Evolutionary conservation across 1,284 basidiomycete genomes (phyloP), one percentile per base, ranked within the genome.

Genomic region (Boletus subluridellus): DNA sequence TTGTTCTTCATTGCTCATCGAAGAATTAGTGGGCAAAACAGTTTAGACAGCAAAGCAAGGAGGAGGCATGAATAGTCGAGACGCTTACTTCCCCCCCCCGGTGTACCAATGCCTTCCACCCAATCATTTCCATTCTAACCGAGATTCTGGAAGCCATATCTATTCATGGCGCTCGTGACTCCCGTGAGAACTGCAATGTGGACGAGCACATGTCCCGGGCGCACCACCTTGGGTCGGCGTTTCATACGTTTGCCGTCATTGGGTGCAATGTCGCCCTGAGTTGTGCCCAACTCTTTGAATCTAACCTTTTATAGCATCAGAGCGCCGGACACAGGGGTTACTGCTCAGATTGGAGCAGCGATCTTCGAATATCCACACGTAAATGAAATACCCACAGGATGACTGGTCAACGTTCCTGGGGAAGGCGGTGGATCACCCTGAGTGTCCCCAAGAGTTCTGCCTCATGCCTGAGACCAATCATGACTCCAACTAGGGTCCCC

Each of bases 11-110:
- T 4, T 28, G 24, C 55, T 61, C 8, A 69, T 24, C 9, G 28
- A 30, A 28, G 50, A 35, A 41, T 9, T 30, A 82, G 81, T 82
- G 81, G 80, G 78, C 81, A 47, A 82, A 82, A 62, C 75, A 82
- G 55, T 82, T 78, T 61, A 72, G 69, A 65, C 66, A 77, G 24
- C 65, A 74, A 57, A 65, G 63, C 60, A 60, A 73, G 26, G 64
- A 67, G 34, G 54, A 61, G 35, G 39, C 56, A 15, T 53, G 59
- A 63, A 45, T 49, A 30, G 35, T 57, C 30, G 34, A 49, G 48
- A 49, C 12, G 26, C 12, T 47, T 12, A 14, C 12, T 50, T 21
- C 41, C 24, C 41, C 9, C 37, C 37, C 1, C 34, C 21, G 24
- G 17, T 57, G 60, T 60, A 63, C 32, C 39, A 15, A 48, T 59